Conservation (phyloP, 352 stramenopile species). For the Phytophthora capsici region DNA sequence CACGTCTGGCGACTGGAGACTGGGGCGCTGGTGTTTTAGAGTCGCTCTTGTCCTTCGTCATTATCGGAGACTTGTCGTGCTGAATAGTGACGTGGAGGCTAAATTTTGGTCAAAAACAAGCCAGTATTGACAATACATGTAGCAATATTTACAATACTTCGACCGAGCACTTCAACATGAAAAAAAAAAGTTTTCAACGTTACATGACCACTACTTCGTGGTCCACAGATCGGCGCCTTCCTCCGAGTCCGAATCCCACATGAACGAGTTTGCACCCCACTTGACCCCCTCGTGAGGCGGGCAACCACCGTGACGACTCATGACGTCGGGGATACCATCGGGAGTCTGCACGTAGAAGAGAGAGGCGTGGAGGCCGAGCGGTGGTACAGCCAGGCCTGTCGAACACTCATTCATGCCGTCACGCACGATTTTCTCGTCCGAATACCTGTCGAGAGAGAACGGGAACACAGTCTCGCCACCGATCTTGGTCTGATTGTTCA, state of each 20-base stretch:
- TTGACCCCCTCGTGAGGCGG: conserved; percentile 88
- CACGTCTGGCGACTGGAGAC: neutral
- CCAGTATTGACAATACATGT: neutral
- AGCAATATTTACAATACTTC: too few species aligned
- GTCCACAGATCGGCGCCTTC: conserved; percentile 85
- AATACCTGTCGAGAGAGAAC: conserved; percentile 80
- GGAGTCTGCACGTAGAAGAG: conserved; percentile 89
- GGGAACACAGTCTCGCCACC: conserved; percentile 98
- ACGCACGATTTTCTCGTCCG: conserved; percentile 70
- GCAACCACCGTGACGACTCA: conserved; percentile 85
- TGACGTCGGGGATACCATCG: conserved; percentile 72
- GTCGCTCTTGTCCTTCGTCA: conserved; percentile 5
- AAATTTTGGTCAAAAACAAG: conserved; percentile 18
- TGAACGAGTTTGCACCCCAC: conserved; percentile 88
- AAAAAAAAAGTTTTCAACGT: too few species aligned
- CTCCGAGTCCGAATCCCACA: conserved; percentile 86
- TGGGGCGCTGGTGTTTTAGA: neutral
- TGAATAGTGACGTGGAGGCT: conserved; percentile 4
- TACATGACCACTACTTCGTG: conserved; percentile 44
- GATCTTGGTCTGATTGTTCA: conserved; percentile 94
- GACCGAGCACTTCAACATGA: too few species aligned
- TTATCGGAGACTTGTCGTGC: conserved; percentile 3
- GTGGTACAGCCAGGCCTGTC: conserved; percentile 72
- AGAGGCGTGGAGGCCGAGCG: conserved; percentile 71
- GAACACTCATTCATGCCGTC: conserved; percentile 87